Evolutionary conservation across 305 asterid species (phyloP).

Genomic region (Striga hermonthica): DNA sequence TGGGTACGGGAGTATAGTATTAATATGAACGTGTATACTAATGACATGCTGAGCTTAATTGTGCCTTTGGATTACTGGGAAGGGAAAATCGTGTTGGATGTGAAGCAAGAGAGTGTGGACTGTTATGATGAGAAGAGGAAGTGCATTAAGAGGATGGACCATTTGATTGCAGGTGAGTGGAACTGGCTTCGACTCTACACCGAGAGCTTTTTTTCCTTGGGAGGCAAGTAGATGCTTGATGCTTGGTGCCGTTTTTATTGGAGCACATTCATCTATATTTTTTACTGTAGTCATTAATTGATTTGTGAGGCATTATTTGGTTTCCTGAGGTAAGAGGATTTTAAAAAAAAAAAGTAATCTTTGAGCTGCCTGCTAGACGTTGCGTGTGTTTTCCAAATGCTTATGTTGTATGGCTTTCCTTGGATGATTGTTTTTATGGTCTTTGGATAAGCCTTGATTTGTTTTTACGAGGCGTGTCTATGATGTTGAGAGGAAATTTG

Average conservation of each 20-base stretch:
- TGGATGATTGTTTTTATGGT: conserved; percentile 27
- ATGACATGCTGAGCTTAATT: conserved; percentile 35
- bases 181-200: conserved; percentile 49
- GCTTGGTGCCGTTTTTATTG: conserved; percentile 38
- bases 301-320: conserved; percentile 23
- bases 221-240: conserved; percentile 35
- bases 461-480: conserved; percentile 26
- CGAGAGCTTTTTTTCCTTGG: conserved; percentile 48
- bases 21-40: conserved; percentile 39
- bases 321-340: neutral
- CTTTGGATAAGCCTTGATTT: conserved; percentile 27
- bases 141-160: conserved; percentile 46
- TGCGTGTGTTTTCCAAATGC: conserved; percentile 16
- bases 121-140: conserved; percentile 48
- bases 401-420: conserved; percentile 24
- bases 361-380: conserved; percentile 23
- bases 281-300: conserved; percentile 6
- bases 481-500: conserved; percentile 24
- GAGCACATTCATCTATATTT: conserved; percentile 29
- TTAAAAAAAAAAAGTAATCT: conserved; percentile 17
- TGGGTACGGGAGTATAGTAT: conserved; percentile 51
- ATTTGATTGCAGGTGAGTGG: conserved; percentile 47
- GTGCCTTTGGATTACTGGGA: conserved; percentile 47
- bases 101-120: conserved; percentile 44
- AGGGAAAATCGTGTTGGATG: conserved; percentile 50